These are phyloP conservation scores for Colletotrichum sojae DNA, from an alignment of 2,329 filamentous ascomycete species.

Conservation along the genomic window DNA sequence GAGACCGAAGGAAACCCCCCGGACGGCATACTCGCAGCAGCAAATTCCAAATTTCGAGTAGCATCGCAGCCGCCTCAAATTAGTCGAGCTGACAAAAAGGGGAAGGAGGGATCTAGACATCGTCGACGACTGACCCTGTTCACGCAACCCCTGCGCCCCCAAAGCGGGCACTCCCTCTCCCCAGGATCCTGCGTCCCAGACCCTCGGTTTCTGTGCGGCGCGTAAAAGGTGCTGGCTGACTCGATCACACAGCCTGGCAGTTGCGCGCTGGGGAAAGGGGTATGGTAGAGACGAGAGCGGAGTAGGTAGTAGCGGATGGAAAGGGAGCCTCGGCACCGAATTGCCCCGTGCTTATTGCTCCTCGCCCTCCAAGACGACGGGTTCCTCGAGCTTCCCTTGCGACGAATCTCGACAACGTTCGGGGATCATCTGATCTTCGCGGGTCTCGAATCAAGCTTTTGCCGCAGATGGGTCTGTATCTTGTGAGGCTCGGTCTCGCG, in stretches of 20 bases:
- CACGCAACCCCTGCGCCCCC: not conserved
- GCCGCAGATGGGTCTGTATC: not conserved
- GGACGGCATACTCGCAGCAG: not conserved
- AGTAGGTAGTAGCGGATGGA: not conserved
- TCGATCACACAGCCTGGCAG: not conserved
- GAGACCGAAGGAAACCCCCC: not conserved
- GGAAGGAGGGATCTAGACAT: not conserved
- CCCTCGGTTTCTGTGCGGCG: not conserved
- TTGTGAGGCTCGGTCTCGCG: not conserved
- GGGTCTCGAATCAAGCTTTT: not conserved
- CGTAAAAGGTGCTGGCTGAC: not conserved
- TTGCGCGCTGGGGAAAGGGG: not conserved
- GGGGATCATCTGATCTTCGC: not conserved
- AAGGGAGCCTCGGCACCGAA: not conserved
- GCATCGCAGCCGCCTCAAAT: too few species aligned
- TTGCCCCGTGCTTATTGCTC: not conserved
- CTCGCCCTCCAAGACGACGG: not conserved
- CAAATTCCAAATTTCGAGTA: not conserved
- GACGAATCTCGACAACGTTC: not conserved
- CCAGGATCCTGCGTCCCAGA: constrained; percentile 4
- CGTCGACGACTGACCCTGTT: not conserved
- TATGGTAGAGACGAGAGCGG: not conserved
- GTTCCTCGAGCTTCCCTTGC: not conserved
- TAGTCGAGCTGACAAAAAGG: not conserved
- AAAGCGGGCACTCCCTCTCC: not conserved